Evolutionary conservation across 208 protist genomes (phyloP).

Genomic region (Crithidia thermophila): DNA sequence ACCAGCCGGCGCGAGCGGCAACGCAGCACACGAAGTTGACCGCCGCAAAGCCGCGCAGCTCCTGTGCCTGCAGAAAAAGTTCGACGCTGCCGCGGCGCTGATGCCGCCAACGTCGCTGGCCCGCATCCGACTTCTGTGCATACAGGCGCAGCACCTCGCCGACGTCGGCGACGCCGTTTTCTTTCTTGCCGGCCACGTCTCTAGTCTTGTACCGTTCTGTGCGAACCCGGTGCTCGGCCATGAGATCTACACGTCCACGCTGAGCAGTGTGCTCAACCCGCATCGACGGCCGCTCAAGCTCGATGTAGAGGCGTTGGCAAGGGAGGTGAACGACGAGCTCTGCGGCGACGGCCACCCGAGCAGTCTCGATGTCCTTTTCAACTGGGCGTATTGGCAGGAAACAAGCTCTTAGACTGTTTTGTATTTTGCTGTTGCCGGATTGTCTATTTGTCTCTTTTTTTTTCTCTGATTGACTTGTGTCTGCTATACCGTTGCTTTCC

Average conservation of each 20-base stretch:
- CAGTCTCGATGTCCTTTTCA: constrained; percentile 63
- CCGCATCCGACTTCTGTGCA: constrained; percentile 58
- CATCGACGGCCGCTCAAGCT: constrained; percentile 3
- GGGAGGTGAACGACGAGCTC: constrained; percentile 73
- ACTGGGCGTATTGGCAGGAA: constrained; percentile 71
- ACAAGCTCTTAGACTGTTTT: too few species aligned
- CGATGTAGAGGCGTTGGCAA: constrained; percentile 38
- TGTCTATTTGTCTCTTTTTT: too few species aligned
- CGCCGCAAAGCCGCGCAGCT: constrained; percentile 57
- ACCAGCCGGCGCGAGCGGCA: background rate
- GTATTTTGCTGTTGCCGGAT: too few species aligned
- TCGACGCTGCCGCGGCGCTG: constrained; percentile 50
- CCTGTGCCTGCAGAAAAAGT: constrained; percentile 52
- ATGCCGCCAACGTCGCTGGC: constrained; percentile 50
- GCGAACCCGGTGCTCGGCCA: constrained; percentile 35
- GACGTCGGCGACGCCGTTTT: constrained; percentile 28
- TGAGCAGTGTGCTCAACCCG: constrained; percentile 29
- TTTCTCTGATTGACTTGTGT: background rate
- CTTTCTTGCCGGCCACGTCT: constrained; percentile 47
- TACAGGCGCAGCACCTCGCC: constrained; percentile 47
- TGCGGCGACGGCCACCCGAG: constrained; percentile 40
- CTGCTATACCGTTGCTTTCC: background rate
- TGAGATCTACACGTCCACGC: constrained; percentile 29
- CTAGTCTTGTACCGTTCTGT: constrained; percentile 49
- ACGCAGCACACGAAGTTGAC: constrained; percentile 11